These are phyloP conservation scores for Scutellaria galericulata DNA, from an alignment of 257 asterid genomes.

Conservation along the genomic window DNA sequence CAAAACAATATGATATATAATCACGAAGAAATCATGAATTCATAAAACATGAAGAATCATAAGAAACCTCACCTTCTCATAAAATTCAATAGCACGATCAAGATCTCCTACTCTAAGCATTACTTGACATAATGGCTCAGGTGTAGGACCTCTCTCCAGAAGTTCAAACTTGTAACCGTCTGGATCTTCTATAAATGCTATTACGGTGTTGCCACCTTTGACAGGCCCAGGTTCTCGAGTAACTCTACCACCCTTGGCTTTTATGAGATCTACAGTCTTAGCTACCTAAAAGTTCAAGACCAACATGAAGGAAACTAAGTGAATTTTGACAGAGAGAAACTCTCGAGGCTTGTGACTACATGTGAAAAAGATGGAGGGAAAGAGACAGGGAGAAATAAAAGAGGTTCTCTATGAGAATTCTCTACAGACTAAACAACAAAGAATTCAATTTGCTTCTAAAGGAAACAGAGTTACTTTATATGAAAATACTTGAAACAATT, in stretches of 20 bases:
- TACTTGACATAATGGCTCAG: constrained; percentile 95
- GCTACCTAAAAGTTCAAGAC: constrained; percentile 57
- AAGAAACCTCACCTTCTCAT: constrained; percentile 69
- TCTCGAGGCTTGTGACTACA: background rate
- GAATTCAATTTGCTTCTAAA: constrained; percentile 11
- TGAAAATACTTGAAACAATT: background rate
- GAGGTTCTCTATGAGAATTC: background rate
- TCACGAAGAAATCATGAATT: constrained; percentile 18
- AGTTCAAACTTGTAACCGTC: constrained; percentile 98
- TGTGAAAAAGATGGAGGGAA: background rate
- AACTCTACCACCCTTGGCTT: constrained; percentile 96
- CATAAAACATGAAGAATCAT: background rate
- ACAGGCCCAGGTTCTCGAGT: constrained; percentile 98
- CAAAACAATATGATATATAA: background rate
- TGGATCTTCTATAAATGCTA: constrained; percentile 96
- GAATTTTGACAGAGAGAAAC: background rate
- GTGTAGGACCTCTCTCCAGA: constrained; percentile 95
- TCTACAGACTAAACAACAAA: constrained; percentile 7
- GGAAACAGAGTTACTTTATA: background rate
- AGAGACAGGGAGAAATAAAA: background rate
- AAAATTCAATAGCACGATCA: constrained; percentile 84
- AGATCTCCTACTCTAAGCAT: constrained; percentile 99
- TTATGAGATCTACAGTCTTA: constrained; percentile 85
- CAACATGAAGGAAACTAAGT: constrained; percentile 1
- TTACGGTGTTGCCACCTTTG: constrained; percentile 94